These are phyloP conservation scores for Cutaneotrichosporon curvatum DNA, from an alignment of 1,284 basidiomycete species.

Conservation along the genomic window DNA sequence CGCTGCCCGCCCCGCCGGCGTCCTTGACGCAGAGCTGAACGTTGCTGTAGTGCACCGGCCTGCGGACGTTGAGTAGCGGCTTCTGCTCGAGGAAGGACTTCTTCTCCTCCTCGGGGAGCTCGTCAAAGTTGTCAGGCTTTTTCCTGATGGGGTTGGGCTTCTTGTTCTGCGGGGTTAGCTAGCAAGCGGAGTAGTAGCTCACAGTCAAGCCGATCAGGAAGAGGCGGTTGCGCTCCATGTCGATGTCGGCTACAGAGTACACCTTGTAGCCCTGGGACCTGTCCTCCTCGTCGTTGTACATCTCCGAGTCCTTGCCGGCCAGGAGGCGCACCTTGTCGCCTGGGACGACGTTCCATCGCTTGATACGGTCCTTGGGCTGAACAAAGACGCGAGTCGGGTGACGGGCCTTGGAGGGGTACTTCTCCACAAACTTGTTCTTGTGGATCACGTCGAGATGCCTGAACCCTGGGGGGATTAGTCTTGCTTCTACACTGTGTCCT, in stretches of 20 bases:
- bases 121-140: constrained; percentile 26
- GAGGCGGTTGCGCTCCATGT: constrained; percentile 37
- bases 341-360: constrained; percentile 40
- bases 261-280: constrained; percentile 34
- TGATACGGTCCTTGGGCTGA: constrained; percentile 30
- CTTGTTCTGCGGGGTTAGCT: constrained; percentile 23
- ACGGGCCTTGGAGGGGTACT: constrained; percentile 30
- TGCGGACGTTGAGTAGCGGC: constrained; percentile 22
- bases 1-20: constrained; percentile 15
- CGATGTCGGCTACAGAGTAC: constrained; percentile 34
- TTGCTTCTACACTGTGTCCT: not conserved
- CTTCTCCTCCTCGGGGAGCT: constrained; percentile 18
- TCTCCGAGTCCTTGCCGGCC: constrained; percentile 35
- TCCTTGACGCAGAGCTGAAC: constrained; percentile 42
- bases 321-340: constrained; percentile 41
- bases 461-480: constrained; percentile 19
- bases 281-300: constrained; percentile 29
- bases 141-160: constrained; percentile 27
- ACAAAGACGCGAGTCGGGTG: constrained; percentile 28
- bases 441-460: constrained; percentile 27
- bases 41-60: constrained; percentile 42
- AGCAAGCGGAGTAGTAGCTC: constrained; percentile 9
- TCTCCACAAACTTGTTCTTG: constrained; percentile 17
- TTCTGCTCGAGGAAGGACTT: constrained; percentile 25
- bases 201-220: constrained; percentile 37